Evolutionary conservation across 148 eudicot species (phyloP).

Genomic region (Chenopodium suecicum): DNA sequence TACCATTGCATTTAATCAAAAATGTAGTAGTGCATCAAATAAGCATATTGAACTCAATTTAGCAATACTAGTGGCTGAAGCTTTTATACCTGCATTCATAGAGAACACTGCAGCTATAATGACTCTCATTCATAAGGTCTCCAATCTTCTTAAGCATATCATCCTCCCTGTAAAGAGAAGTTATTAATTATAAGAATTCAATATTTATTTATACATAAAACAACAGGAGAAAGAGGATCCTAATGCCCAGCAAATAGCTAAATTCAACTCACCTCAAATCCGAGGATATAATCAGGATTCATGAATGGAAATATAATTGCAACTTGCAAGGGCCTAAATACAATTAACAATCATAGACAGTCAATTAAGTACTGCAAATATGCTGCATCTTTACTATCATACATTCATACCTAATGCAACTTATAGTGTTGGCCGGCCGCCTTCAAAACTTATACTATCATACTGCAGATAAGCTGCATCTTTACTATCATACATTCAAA

Average conservation of each 20-base stretch:
- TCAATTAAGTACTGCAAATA: neutral
- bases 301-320: neutral
- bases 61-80: neutral
- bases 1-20: no score
- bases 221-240: neutral
- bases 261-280: slow-evolving; percentile 51
- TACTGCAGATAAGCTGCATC: no score
- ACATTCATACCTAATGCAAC: slow-evolving; percentile 61
- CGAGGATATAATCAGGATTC: slow-evolving; percentile 45
- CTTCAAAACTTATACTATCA: slow-evolving; percentile 42
- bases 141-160: slow-evolving; percentile 91
- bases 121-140: slow-evolving; percentile 95
- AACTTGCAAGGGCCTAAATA: neutral
- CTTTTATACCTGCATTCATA: slow-evolving; percentile 86
- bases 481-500: no score
- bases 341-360: neutral
- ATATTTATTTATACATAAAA: neutral
- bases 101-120: slow-evolving; percentile 84
- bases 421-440: slow-evolving; percentile 70
- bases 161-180: slow-evolving; percentile 69
- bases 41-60: neutral
- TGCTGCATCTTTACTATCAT: no score
- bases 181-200: neutral
- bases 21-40: no score
- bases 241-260: neutral